A percentile compares a stretch with the other conserved stretches of the same genome.
phyloP scores from a whole-genome alignment of 2,329 filamentous ascomycete species.

The Atkinsonella hypoxylon region DNA sequence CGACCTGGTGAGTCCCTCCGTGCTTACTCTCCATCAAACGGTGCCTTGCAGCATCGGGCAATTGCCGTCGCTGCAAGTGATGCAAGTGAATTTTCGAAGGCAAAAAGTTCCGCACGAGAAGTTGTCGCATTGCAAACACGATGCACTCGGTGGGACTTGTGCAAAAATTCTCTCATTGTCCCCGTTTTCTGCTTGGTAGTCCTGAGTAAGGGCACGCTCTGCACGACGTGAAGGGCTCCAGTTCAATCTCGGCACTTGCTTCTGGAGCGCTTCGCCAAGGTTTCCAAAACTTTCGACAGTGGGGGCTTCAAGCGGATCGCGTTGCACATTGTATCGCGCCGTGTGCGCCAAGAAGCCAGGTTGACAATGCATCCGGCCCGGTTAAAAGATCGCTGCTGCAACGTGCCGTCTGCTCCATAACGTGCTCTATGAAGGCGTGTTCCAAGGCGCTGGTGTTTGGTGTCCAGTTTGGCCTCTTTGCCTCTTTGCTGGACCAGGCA shows the following conservation, averaged over 20 bases:
- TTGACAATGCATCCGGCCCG: not conserved
- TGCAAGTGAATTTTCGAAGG: not conserved
- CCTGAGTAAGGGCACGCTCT: not conserved
- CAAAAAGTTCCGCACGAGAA: not conserved
- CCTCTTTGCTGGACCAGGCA: no score
- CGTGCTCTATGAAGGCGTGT: not conserved
- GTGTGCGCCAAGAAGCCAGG: not conserved
- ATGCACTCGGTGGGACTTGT: not conserved
- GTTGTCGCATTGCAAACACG: not conserved
- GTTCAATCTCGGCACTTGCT: not conserved
- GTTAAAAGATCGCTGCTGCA: not conserved
- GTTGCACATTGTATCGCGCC: not conserved
- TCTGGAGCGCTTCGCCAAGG: not conserved
- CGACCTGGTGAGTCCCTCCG: not conserved
- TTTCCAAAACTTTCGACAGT: constrained; percentile 3
- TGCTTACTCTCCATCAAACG: not conserved
- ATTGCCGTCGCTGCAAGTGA: not conserved
- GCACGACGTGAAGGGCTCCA: not conserved
- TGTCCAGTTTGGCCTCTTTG: not conserved
- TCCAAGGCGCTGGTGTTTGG: not conserved
- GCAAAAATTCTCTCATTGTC: not conserved
- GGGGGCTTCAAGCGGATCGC: not conserved
- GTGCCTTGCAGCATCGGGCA: not conserved
- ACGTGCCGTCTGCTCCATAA: constrained; percentile 2
- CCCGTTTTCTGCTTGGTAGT: not conserved